Evolutionary conservation across 176 grass and related monocot species (phyloP), one percentile per base, ranked within the genome.

Genomic region (Triticum turgidum): DNA sequence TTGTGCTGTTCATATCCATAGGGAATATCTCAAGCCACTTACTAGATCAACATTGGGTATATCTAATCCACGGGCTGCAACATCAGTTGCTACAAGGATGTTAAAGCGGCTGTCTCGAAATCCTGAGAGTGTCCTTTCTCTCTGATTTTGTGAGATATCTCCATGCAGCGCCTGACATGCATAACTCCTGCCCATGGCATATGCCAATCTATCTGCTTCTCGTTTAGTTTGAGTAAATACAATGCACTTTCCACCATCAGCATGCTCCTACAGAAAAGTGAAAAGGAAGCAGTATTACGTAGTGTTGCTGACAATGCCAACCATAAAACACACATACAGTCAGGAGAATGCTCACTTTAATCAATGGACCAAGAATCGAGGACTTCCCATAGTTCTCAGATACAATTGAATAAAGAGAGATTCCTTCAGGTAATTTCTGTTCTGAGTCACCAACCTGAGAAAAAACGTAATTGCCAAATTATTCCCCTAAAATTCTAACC

Each of bases 21-120:
- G 54, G 67, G 63, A 73, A 88, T 70, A 69, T 63, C 35, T 32
- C 20, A 85, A 79, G 41, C 22, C 59, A 87, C 90, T 89, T 78
- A 96, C 96, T 66, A 98, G 64, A 94, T 98, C 93, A 81, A 98
- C 96, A 89, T 98, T 98, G 42, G 93, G 96, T 87, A 98, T 98
- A 89, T 96, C 96, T 56, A 98, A 86, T 70, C 96, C 96, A 77
- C 93, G 96, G 80, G 96, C 93, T 73, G 93, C 93, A 15, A 98
- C 93, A 81, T 98, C 92, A 62, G 96, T 98, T 81, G 96, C 93
- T 54, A 98, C 89, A 44, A 98, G 86, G 56, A 96, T 92, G 74
- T 91, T 92, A 88, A 95, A 95, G 42, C 82, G 93, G 11, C 91
- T 93, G 84, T 98, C 96, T 69, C 93, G 91, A 87, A 98, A 98